Conservation (phyloP, 768 basidiomycete species). For the Lentinus tigrinus region DNA sequence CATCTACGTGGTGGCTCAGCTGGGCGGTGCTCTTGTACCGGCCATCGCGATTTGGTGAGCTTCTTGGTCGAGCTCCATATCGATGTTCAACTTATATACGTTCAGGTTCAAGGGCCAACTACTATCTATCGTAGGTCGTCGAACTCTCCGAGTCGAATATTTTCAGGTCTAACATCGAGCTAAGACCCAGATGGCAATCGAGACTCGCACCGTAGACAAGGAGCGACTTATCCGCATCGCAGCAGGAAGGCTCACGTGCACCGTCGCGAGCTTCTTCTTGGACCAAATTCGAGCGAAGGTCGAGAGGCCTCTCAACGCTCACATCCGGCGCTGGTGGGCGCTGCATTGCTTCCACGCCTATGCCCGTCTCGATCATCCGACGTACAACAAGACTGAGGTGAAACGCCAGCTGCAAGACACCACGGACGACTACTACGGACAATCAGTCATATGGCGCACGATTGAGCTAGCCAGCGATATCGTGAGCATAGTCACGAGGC, state of each 20-base stretch:
- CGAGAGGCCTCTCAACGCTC: conserved; percentile 46
- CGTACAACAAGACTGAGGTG: conserved; percentile 64
- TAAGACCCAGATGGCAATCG: conserved; percentile 71
- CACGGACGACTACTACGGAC: conserved; percentile 37
- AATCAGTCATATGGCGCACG: conserved; percentile 57
- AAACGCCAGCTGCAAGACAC: conserved; percentile 62
- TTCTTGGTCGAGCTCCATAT: neutral
- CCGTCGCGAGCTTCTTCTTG: conserved; percentile 45
- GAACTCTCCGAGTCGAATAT: conserved; percentile 1
- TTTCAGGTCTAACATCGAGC: neutral
- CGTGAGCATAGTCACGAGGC: conserved; percentile 46
- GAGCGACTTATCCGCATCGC: conserved; percentile 53
- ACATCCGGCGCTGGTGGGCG: conserved; percentile 61
- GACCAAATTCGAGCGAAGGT: conserved; percentile 30
- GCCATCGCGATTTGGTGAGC: conserved; percentile 60
- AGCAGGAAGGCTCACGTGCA: conserved; percentile 51
- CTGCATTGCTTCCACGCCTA: conserved; percentile 63
- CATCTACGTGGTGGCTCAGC: conserved; percentile 44
- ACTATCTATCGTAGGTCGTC: conserved; percentile 50
- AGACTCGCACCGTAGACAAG: conserved; percentile 59
- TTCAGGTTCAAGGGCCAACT: conserved; percentile 66
- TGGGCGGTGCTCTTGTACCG: conserved; percentile 52
- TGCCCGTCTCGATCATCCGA: conserved; percentile 75
- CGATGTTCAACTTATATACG: conserved; percentile 2
- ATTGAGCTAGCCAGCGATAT: conserved; percentile 44